Conservation (phyloP, 306 rosid genomes). For the Trifolium repens region DNA sequence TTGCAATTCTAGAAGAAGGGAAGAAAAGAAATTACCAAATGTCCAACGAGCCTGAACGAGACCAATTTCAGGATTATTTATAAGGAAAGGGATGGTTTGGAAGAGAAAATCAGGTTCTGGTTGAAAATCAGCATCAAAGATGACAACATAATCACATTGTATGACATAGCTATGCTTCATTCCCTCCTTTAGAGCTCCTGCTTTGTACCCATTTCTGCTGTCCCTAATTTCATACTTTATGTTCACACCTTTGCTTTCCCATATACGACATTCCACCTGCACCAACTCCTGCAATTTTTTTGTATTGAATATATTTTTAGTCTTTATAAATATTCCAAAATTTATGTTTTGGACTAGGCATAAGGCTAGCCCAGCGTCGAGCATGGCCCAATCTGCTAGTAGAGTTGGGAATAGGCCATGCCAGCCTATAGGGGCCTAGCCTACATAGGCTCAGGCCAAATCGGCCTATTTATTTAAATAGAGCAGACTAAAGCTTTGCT, state of each 20-base stretch:
- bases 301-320: too few species aligned
- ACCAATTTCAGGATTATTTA: slow-evolving; percentile 66
- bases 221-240: slow-evolving; percentile 80
- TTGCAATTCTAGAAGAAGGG: not conserved
- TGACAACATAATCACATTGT: slow-evolving; percentile 72
- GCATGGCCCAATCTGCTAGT: too few species aligned
- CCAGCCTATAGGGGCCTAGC: too few species aligned
- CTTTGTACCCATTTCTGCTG: slow-evolving; percentile 82
- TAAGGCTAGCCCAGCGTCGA: too few species aligned
- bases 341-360: too few species aligned
- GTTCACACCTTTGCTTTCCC: slow-evolving; percentile 80
- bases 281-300: slow-evolving; percentile 63
- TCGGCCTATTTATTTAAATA: too few species aligned
- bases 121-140: slow-evolving; percentile 90
- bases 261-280: slow-evolving; percentile 74
- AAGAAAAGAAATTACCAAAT: slow-evolving; percentile 57
- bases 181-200: slow-evolving; percentile 88
- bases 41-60: slow-evolving; percentile 89
- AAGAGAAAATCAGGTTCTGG: slow-evolving; percentile 77
- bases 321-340: too few species aligned
- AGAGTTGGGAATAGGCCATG: too few species aligned
- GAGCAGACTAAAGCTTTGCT: too few species aligned
- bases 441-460: too few species aligned
- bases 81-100: slow-evolving; percentile 76
- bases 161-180: slow-evolving; percentile 70